Base-by-base conservation (phyloP, 2,329 filamentous ascomycete genomes). In the Phymatotrichopsis omnivora region DNA sequence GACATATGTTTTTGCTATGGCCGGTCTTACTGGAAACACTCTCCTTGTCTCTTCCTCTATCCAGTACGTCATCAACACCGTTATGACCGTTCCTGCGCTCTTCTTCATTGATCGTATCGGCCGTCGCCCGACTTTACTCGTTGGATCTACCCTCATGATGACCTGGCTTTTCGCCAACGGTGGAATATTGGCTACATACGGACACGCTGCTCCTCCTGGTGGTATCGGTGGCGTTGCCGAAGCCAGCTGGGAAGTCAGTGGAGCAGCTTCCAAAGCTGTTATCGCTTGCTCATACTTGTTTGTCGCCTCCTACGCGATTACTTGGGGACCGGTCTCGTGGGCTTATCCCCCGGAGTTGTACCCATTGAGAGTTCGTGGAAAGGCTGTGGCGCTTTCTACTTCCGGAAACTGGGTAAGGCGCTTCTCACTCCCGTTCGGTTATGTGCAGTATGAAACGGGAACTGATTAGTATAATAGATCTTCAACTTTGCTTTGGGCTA, bases 251-350 rank as follows among this genome's bases (percentile, higher is more conserved):
- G 58, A 63, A 16, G 68, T 76, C 41, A 61, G 60, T 1, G 73
- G 74, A 17, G 41, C 60, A 0, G 60, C 73, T 0, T 70, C 71
- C 4, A 75, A 73, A 58, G 72, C 70, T 0, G 69, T 82, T 53
- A 75, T 82, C 45, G 76, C 77, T 2, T 76, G 71, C 53, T 80
- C 76, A 0, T 83, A 81, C 51, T 72, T 75, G 28, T 76, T 79
- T 41, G 75, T 79, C 20, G 74, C 74, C 0, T 66, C 62, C 7
- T 71, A 62, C 53, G 68, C 69, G 35, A 64, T 62, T 11, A 68
- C 63, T 25, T 68, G 62, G 70, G 69, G 64, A 14, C 70, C 70
- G 1, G 65, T 68, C 3, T 68, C 66, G 2, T 71, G 68, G 68
- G 66, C 66, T 0, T 70, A 71, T 44, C 66, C 68, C 0, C 65